Percentiles rank a stretch among this genome's conserved stretches.
These are phyloP conservation scores for Zasmidium angulare DNA, from an alignment of 2,329 filamentous ascomycete genomes.

Conservation along the genomic window DNA sequence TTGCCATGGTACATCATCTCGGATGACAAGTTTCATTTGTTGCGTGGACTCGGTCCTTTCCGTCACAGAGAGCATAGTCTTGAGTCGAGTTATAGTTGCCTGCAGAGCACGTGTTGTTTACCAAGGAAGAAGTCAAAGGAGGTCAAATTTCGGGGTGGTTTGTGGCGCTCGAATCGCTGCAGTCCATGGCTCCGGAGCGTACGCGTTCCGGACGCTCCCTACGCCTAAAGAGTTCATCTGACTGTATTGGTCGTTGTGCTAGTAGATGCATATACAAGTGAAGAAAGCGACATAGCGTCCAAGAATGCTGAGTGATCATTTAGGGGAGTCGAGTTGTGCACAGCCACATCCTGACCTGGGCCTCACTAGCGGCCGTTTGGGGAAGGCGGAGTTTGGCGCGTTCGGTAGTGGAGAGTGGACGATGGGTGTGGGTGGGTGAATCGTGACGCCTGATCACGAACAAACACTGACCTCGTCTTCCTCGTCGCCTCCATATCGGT, in stretches of 20 bases:
- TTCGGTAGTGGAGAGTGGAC: neutral
- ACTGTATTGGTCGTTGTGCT: neutral
- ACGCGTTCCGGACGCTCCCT: neutral
- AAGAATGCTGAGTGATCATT: neutral
- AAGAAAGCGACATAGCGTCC: neutral
- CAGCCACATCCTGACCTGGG: neutral
- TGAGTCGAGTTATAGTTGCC: neutral
- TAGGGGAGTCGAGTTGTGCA: neutral
- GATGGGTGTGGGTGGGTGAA: neutral
- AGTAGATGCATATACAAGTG: no score
- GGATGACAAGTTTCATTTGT: conserved; percentile 12
- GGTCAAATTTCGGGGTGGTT: neutral
- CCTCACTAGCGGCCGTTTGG: neutral
- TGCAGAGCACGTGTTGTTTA: neutral
- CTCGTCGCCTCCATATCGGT: neutral
- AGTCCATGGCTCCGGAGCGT: neutral
- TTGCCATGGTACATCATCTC: conserved; percentile 11
- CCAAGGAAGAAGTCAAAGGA: no score
- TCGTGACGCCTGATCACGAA: neutral
- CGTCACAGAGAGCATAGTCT: no score
- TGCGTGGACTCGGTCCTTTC: no score
- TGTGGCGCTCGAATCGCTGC: neutral
- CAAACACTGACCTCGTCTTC: neutral
- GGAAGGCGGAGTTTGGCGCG: neutral
- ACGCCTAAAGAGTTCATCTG: neutral